These are phyloP conservation scores for Przewalskia tangutica DNA, from an alignment of 257 asterid genomes.

Conservation along the genomic window DNA sequence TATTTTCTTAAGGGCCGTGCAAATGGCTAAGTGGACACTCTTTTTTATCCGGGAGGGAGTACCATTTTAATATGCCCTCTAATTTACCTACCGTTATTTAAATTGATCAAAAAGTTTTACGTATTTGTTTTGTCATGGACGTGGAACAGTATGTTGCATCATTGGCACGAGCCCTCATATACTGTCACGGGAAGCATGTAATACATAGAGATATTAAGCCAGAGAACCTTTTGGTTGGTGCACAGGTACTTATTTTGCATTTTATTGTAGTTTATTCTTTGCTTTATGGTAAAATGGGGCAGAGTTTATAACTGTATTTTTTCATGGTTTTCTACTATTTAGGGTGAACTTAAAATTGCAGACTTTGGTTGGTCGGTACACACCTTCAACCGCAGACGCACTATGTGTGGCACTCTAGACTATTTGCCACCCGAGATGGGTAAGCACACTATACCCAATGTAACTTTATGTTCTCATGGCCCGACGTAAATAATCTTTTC, in stretches of 20 bases:
- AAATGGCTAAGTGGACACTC: no score
- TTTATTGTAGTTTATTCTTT: neutral
- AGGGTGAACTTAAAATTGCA: constrained; percentile 97
- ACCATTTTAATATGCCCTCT: neutral
- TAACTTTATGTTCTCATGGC: neutral
- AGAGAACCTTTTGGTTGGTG: constrained; percentile 91
- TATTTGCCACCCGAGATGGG: constrained; percentile 99
- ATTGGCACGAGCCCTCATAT: constrained; percentile 87
- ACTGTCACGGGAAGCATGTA: constrained; percentile 98
- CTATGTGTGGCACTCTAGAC: constrained; percentile 98
- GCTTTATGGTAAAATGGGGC: neutral
- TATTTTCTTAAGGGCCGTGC: no score
- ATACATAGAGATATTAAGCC: constrained; percentile 97
- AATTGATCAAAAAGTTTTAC: neutral
- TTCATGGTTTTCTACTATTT: constrained; percentile 3
- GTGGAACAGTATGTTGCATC: constrained; percentile 75
- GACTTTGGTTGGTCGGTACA: constrained; percentile 99
- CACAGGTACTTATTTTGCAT: constrained; percentile 39
- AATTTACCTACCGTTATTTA: neutral
- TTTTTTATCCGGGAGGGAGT: no score
- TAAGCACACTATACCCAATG: constrained; percentile 15
- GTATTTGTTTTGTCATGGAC: neutral
- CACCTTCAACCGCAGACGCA: constrained; percentile 87
- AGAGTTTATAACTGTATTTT: neutral
- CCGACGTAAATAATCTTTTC: neutral